Evolutionary conservation across 1,139 yeast species (phyloP).

Genomic region (Wickerhamomyces sp.): DNA sequence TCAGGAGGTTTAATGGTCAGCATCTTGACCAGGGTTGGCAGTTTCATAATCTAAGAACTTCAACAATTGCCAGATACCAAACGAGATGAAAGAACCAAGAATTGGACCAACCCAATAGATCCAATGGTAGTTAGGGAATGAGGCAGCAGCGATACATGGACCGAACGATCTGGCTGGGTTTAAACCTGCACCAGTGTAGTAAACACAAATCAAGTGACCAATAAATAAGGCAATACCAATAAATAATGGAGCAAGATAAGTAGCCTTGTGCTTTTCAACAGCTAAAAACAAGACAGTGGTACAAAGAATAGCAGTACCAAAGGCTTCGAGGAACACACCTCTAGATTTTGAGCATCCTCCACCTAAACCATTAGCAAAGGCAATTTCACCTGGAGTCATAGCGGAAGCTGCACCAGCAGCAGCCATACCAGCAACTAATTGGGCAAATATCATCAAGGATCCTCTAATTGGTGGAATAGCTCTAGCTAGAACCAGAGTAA

Average conservation of each 20-base stretch:
- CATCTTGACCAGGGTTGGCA: constrained; percentile 69
- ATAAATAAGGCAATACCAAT: constrained; percentile 81
- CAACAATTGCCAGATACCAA: constrained; percentile 62
- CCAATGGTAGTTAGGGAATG: constrained; percentile 85
- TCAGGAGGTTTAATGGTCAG: constrained; percentile 21
- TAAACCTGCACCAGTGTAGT: constrained; percentile 87
- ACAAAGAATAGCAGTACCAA: constrained; percentile 72
- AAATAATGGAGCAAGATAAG: constrained; percentile 76
- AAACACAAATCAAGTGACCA: constrained; percentile 78
- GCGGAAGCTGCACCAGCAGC: constrained; percentile 91
- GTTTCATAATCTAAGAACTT: constrained; percentile 67
- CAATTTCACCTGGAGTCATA: constrained; percentile 78
- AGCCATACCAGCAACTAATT: constrained; percentile 83
- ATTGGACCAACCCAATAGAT: constrained; percentile 90
- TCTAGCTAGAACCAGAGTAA: constrained; percentile 63
- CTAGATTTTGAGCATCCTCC: constrained; percentile 69
- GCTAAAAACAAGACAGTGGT: constrained; percentile 78
- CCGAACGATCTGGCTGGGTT: constrained; percentile 92
- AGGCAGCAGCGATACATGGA: constrained; percentile 66
- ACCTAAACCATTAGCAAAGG: constrained; percentile 70
- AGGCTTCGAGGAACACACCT: constrained; percentile 81
- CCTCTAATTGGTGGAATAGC: constrained; percentile 77
- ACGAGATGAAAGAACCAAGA: constrained; percentile 65
- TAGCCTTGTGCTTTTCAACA: constrained; percentile 75
- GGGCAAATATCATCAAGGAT: constrained; percentile 57